Base-by-base conservation (phyloP, 768 basidiomycete species). In the Solioccasus polychromus region DNA sequence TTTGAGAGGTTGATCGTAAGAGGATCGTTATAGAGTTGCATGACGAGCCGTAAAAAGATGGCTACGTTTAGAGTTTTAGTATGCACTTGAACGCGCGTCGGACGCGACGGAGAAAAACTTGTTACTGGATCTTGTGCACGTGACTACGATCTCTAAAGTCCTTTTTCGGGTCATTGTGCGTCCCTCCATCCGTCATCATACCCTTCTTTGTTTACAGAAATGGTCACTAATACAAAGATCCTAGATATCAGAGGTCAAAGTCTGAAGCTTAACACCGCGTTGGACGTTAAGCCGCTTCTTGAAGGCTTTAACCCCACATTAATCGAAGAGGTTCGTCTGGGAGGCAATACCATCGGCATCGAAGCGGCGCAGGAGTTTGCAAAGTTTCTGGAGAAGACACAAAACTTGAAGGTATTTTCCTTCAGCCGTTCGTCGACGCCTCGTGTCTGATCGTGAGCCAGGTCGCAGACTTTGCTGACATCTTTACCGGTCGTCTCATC, bases 401-500 rank as follows among this genome's bases (percentile, higher is more conserved):
- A 75, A 29, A 69, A 66, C 2, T 67, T 98, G 39, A 85, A 83
- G 77, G 94, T 91, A 50, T 62, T 7, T 24, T 28, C 11, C 35
- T 7, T 35, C 4, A 6, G 3, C 4, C 4, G 1, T 41, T 3
- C 10, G 6, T 19, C 2, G 14, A 15, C 23, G 41, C 26, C 23
- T 29, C n/a, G 31, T 45, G 35, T 24, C 44, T 50, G 41, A 54
- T 35, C 23, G 26, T 43, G 32, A 40, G n/a, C 29, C 20, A 98
- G 96, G 72, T 95, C 48, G 95, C 94, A 55, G 85, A 98, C 72
- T 89, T 97, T 53, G 88, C 92, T 24, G 95, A 97, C 70, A 94
- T 99, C 68, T 99, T 99, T 71, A 97, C 95, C 3, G 91, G 94
- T 44, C 89, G 95, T 53, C 78, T 96, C 60, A 97, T 97, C 71